Conservation (phyloP, 345 rosid genomes). For the Durio zibethinus region DNA sequence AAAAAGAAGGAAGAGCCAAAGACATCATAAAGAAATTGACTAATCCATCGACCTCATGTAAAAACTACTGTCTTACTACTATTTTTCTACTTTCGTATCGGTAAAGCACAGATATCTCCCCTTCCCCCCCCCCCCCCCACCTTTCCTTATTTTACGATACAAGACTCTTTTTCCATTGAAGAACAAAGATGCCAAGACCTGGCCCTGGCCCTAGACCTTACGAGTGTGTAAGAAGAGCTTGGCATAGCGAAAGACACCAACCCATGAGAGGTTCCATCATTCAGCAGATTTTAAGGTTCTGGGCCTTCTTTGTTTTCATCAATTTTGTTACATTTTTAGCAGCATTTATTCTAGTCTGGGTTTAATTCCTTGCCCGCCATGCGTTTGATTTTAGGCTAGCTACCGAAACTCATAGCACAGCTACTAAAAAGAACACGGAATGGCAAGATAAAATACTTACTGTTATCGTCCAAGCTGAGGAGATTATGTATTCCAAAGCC, state of each 20-base stretch:
- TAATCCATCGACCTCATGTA: slow-evolving; percentile 28
- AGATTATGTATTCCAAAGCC: slow-evolving; percentile 96
- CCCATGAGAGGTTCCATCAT: slow-evolving; percentile 84
- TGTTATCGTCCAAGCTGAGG: slow-evolving; percentile 85
- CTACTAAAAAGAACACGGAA: slow-evolving; percentile 79
- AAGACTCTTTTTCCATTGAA: neutral
- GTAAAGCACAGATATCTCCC: neutral
- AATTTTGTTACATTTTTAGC: slow-evolving; percentile 4
- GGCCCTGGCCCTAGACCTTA: slow-evolving; percentile 96
- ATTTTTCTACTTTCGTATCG: neutral
- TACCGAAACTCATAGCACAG: slow-evolving; percentile 50
- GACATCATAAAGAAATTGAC: slow-evolving; percentile 24
- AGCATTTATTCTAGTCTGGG: slow-evolving; percentile 8
- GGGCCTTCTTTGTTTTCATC: slow-evolving; percentile 21
- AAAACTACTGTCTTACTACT: neutral
- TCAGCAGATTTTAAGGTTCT: slow-evolving; percentile 89
- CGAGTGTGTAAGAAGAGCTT: slow-evolving; percentile 90
- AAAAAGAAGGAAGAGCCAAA: slow-evolving; percentile 20
- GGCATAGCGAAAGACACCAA: slow-evolving; percentile 97
- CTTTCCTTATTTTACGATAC: neutral
- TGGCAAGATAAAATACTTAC: slow-evolving; percentile 88
- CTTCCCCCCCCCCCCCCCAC: no score
- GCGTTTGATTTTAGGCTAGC: slow-evolving; percentile 58
- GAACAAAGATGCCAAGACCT: slow-evolving; percentile 76
- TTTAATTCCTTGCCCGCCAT: slow-evolving; percentile 21